Evolutionary conservation across 176 grass and related monocot species (phyloP).

Genomic region (barley (Hordeum vulgare)): MorexV3_pseudomolecules_assembly NC_058521.1:529808440-529808939

Average conservation of each 20-base stretch:
- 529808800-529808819: background rate
- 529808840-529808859: background rate
- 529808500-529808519: conserved; percentile 96
- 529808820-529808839: background rate
- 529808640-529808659: conserved; percentile 45
- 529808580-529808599: conserved; percentile 91
- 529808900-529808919: background rate
- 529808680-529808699: conserved; percentile 68
- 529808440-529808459: conserved; percentile 80
- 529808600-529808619: conserved; percentile 96
- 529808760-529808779: background rate
- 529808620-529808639: conserved; percentile 89
- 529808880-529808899: background rate
- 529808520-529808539: conserved; percentile 92
- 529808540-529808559: conserved; percentile 85
- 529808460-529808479: conserved; percentile 81
- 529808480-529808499: conserved; percentile 89
- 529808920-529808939: conserved; percentile 10
- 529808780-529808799: conserved; percentile 17
- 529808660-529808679: conserved; percentile 78
- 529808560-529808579: conserved; percentile 80
- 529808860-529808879: too few relatives aligned
- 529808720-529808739: conserved; percentile 27
- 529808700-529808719: conserved; percentile 77
- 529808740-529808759: background rate